These are phyloP conservation scores for Nepenthes alata DNA, from an alignment of 179 eudicot species.

Conservation along the genomic window DNA sequence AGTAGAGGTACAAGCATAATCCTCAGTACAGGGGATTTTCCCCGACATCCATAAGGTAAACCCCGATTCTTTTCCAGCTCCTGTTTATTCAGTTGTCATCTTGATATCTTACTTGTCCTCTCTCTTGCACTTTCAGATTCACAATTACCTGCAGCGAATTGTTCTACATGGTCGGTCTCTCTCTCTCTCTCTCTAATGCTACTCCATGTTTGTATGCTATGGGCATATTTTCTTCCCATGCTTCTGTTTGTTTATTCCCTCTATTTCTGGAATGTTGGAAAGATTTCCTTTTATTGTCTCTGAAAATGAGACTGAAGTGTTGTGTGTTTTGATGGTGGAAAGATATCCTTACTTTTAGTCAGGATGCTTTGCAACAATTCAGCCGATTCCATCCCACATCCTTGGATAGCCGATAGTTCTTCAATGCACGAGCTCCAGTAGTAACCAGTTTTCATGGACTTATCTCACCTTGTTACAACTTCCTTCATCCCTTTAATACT, in stretches of 20 bases:
- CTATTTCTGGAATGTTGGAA: background rate
- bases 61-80: no score
- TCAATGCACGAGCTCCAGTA: slow-evolving; percentile 33
- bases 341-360: background rate
- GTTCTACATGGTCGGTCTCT: no score
- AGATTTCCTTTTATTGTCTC: background rate
- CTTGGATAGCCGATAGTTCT: slow-evolving; percentile 45
- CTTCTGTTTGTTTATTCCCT: background rate
- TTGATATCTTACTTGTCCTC: no score
- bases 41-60: no score
- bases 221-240: background rate
- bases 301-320: background rate
- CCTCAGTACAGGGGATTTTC: no score
- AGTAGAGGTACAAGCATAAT: no score
- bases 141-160: no score
- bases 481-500: no score
- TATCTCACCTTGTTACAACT: no score
- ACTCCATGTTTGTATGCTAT: background rate
- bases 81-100: no score
- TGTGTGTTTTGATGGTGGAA: background rate
- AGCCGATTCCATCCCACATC: slow-evolving; percentile 46
- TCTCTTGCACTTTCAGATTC: no score
- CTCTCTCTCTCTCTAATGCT: no score
- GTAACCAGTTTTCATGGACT: background rate
- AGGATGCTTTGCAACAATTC: slow-evolving; percentile 15